Evolutionary conservation across 2,329 filamentous ascomycete genomes (phyloP).

Genomic region (Metarhizium album): DNA sequence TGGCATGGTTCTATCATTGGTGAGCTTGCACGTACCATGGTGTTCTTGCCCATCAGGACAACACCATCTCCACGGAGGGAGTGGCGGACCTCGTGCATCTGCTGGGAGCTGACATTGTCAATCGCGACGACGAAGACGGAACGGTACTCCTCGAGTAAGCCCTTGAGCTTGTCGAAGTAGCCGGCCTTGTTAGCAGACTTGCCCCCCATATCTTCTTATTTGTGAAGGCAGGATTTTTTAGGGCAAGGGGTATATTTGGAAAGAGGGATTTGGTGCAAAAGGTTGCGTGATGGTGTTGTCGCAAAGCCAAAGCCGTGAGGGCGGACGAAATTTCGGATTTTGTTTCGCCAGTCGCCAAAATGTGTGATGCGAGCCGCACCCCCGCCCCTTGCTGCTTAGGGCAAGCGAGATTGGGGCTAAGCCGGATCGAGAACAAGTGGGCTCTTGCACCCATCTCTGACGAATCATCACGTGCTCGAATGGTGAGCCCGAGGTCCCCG

Average conservation of each 20-base stretch:
- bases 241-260: slow-evolving; percentile 45
- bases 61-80: slow-evolving; percentile 84
- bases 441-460: not conserved
- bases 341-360: slow-evolving; percentile 11
- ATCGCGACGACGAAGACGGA: slow-evolving; percentile 95
- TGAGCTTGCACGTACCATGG: slow-evolving; percentile 60
- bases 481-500: not conserved
- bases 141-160: slow-evolving; percentile 89
- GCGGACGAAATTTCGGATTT: slow-evolving; percentile 15
- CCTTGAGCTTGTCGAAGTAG: slow-evolving; percentile 99
- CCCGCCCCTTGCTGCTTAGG: slow-evolving; percentile 21
- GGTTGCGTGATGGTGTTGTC: slow-evolving; percentile 1
- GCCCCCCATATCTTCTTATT: slow-evolving; percentile 98
- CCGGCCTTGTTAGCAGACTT: slow-evolving; percentile 85
- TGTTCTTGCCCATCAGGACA: slow-evolving; percentile 99
- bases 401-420: slow-evolving; percentile 26
- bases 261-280: slow-evolving; percentile 12
- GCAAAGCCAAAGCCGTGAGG: not conserved
- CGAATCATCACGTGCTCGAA: no score
- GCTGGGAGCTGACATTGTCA: slow-evolving; percentile 99
- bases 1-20: not conserved
- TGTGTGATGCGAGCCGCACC: slow-evolving; percentile 17
- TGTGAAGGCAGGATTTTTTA: slow-evolving; percentile 98
- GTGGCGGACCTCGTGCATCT: slow-evolving; percentile 99
- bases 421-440: slow-evolving; percentile 6